These are phyloP conservation scores for Astrocystis sublimbata DNA, from an alignment of 495 filamentous ascomycete species.

Conservation along the genomic window DNA sequence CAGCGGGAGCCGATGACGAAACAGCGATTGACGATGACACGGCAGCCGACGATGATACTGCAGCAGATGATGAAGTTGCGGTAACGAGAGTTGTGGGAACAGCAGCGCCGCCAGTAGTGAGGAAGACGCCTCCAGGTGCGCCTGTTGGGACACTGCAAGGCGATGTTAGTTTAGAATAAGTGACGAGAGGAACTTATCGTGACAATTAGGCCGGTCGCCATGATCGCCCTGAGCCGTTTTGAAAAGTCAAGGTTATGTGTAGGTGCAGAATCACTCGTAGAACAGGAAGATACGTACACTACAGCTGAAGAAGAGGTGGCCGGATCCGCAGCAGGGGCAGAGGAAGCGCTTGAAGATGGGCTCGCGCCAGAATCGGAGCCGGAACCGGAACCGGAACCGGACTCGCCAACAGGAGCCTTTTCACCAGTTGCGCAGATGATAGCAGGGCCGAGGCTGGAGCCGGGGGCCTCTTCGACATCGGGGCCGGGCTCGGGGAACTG, in stretches of 20 bases:
- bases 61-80: constrained; percentile 26
- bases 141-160: constrained; percentile 27
- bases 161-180: constrained; percentile 17
- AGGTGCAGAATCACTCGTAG: background rate
- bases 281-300: constrained; percentile 15
- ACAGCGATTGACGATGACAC: constrained; percentile 20
- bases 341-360: constrained; percentile 23
- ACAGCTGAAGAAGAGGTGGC: constrained; percentile 6
- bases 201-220: background rate
- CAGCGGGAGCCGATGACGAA: constrained; percentile 14
- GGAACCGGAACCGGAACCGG: constrained; percentile 21
- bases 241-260: background rate
- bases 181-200: constrained; percentile 10
- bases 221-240: background rate
- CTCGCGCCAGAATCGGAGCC: constrained; percentile 23
- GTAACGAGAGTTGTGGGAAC: constrained; percentile 25
- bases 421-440: constrained; percentile 37
- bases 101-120: constrained; percentile 26
- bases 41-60: constrained; percentile 20
- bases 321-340: constrained; percentile 3
- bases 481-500: constrained; percentile 73
- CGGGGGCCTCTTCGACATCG: constrained; percentile 50
- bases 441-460: constrained; percentile 29
- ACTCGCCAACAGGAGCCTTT: constrained; percentile 28
- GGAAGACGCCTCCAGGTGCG: constrained; percentile 36